Conservation (phyloP, 1,284 basidiomycete species). For the Agroathelia rolfsii region DNA sequence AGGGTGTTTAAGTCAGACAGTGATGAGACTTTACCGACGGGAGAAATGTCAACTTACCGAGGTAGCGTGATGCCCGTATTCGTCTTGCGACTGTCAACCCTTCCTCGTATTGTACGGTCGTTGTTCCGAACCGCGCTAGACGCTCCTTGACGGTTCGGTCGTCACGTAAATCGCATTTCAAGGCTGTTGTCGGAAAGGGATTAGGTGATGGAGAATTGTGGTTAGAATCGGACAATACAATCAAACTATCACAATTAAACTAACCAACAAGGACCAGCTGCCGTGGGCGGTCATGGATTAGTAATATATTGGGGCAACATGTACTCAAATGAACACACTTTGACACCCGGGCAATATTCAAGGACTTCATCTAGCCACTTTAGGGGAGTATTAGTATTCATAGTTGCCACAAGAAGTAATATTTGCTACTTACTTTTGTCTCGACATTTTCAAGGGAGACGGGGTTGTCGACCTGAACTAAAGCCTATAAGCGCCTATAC, state of each 20-base stretch:
- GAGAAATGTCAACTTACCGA: conserved; percentile 46
- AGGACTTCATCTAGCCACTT: conserved; percentile 82
- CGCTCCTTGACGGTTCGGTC: conserved; percentile 60
- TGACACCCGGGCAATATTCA: conserved; percentile 89
- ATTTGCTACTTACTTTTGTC: conserved; percentile 54
- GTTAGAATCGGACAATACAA: conserved; percentile 10
- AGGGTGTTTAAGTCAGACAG: conserved; percentile 1
- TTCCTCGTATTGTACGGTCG: conserved; percentile 82
- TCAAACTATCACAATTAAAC: conserved; percentile 21
- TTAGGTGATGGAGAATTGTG: too few species aligned
- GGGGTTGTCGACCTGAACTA: conserved; percentile 80
- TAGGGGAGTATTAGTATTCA: conserved; percentile 4
- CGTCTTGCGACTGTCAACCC: conserved; percentile 80
- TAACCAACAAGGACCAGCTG: conserved; percentile 82
- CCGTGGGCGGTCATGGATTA: too few species aligned
- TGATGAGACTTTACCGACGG: too few species aligned
- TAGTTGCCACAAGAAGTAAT: conserved; percentile 5
- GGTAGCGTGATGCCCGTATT: conserved; percentile 86
- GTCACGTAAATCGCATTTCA: conserved; percentile 91
- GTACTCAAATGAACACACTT: conserved; percentile 38
- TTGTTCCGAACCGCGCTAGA: conserved; percentile 54
- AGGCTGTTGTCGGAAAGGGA: too few species aligned
- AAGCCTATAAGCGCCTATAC: conserved; percentile 3
- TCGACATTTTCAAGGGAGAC: conserved; percentile 88
- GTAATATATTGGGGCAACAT: too few species aligned